These are phyloP conservation scores for Pythium oligandrum DNA, from an alignment of 352 stramenopile genomes.

Conservation along the genomic window DNA sequence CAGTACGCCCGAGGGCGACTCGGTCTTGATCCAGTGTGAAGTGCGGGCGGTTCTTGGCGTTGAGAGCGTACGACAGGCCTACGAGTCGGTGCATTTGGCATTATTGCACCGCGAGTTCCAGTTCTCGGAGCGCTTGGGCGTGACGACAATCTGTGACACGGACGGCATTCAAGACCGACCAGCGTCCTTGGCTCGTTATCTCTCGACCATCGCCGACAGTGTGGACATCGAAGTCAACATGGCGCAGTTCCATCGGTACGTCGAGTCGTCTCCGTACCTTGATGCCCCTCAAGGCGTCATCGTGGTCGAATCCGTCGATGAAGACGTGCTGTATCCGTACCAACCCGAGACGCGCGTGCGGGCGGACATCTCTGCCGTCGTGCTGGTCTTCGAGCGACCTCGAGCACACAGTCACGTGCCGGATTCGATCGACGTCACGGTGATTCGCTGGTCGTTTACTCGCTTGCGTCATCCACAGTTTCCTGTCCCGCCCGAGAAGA, in stretches of 20 bases:
- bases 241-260: neutral
- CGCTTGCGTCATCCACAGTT: too few species aligned
- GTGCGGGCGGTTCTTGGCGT: neutral
- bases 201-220: neutral
- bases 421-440: too few species aligned
- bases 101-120: neutral
- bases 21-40: neutral
- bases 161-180: neutral
- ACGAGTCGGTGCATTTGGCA: neutral
- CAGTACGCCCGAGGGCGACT: neutral
- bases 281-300: neutral
- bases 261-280: neutral
- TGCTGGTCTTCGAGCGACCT: too few species aligned
- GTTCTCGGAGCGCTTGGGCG: neutral
- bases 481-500: too few species aligned
- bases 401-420: too few species aligned
- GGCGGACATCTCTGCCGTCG: neutral
- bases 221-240: conserved; percentile 1
- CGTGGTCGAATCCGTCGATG: neutral
- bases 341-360: conserved; percentile 1
- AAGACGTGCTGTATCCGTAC: conserved; percentile 9
- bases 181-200: neutral
- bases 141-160: neutral
- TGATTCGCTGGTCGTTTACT: too few species aligned
- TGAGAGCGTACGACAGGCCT: neutral